Evolutionary conservation across 2,329 filamentous ascomycete genomes (phyloP).

Genomic region (Aspergillus versicolor): DNA sequence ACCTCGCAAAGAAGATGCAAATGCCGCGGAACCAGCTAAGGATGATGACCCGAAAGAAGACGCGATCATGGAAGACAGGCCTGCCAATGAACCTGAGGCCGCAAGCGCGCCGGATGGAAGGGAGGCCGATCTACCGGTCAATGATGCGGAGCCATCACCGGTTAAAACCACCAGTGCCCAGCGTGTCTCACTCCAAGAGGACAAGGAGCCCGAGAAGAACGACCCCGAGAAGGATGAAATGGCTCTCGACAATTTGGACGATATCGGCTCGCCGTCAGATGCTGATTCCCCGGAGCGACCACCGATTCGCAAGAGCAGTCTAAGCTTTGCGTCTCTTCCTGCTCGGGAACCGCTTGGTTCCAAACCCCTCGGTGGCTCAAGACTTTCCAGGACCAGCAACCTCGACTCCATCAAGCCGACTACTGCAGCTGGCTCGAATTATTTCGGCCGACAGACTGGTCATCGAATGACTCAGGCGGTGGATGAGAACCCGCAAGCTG

Average conservation of each 20-base stretch:
- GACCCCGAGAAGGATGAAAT: conserved; percentile 31
- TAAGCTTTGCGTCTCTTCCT: conserved; percentile 90
- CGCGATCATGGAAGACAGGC: background rate
- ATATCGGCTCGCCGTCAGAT: conserved; percentile 50
- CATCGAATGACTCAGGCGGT: conserved; percentile 35
- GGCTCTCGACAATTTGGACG: conserved; percentile 41
- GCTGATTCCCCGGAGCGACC: conserved; percentile 56
- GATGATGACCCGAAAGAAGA: conserved; percentile 5
- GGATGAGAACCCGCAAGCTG: conserved; percentile 47
- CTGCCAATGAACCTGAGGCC: background rate
- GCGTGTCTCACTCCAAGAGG: conserved; percentile 14
- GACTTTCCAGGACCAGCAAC: conserved; percentile 75
- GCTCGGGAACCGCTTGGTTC: conserved; percentile 86
- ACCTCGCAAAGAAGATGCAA: conserved; percentile 17
- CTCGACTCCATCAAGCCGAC: conserved; percentile 59
- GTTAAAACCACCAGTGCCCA: conserved; percentile 15
- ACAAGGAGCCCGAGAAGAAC: conserved; percentile 19
- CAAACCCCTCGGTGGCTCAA: conserved; percentile 71
- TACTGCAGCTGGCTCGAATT: conserved; percentile 61
- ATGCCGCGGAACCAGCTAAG: conserved; percentile 12
- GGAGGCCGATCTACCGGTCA: conserved; percentile 11
- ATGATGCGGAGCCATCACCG: conserved; percentile 16
- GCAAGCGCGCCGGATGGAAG: conserved; percentile 7
- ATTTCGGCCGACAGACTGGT: conserved; percentile 70
- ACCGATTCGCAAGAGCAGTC: conserved; percentile 84